These are phyloP conservation scores for Plenodomus lindquistii DNA, from an alignment of 2,329 filamentous ascomycete genomes.

Conservation along the genomic window DNA sequence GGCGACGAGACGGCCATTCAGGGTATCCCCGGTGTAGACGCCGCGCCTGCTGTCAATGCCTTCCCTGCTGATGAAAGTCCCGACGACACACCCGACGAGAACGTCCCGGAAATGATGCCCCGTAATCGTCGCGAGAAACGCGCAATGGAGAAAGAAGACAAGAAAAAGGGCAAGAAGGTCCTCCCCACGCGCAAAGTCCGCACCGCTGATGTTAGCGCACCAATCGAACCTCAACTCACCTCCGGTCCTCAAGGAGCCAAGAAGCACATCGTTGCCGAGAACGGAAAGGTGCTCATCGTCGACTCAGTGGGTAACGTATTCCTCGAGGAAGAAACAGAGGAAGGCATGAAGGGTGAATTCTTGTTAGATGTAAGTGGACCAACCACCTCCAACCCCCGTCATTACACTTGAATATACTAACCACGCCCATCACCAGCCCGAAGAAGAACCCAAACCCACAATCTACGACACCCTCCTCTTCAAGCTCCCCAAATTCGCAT, in stretches of 20 bases:
- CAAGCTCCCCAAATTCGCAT: conserved; percentile 76
- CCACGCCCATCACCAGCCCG: conserved; percentile 56
- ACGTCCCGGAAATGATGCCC: conserved; percentile 59
- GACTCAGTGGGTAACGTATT: conserved; percentile 92
- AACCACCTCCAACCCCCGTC: background rate
- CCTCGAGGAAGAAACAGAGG: conserved; percentile 87
- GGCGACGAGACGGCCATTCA: conserved; percentile 73
- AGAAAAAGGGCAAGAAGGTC: conserved; percentile 64
- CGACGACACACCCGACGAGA: conserved; percentile 41
- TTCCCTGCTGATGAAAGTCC: conserved; percentile 35
- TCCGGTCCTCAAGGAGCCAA: conserved; percentile 72
- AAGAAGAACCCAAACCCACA: conserved; percentile 77
- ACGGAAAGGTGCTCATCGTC: conserved; percentile 92
- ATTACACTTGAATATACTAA: conserved; percentile 19
- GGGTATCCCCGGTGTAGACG: conserved; percentile 65
- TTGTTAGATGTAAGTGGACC: conserved; percentile 77
- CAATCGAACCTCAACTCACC: conserved; percentile 55
- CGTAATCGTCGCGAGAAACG: conserved; percentile 83
- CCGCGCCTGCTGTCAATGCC: conserved; percentile 42
- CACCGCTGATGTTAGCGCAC: conserved; percentile 58
- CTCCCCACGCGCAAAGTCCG: conserved; percentile 61
- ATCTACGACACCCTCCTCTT: conserved; percentile 81
- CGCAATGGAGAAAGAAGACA: conserved; percentile 82
- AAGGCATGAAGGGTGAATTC: conserved; percentile 81
- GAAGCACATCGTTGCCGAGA: conserved; percentile 89